Percentiles rank a stretch among this genome's conserved stretches.
Conservation (phyloP, 768 basidiomycete species). For the Rhizopogon sp. region DNA sequence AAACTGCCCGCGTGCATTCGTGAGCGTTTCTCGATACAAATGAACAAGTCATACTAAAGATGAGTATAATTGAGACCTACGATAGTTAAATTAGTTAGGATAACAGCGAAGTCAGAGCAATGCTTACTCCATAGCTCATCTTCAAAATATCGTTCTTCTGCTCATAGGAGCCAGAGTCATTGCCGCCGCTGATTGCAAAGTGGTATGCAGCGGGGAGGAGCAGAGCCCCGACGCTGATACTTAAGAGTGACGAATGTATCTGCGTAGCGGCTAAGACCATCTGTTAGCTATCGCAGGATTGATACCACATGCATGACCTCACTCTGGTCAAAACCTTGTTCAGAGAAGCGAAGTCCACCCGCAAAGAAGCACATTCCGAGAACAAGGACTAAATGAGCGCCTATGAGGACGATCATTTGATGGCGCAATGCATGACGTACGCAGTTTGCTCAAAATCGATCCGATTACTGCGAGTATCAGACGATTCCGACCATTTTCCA, state of each 20-base stretch:
- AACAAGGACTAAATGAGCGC: conserved; percentile 52
- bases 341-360: conserved; percentile 71
- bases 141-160: conserved; percentile 39
- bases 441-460: conserved; percentile 74
- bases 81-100: background rate
- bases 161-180: conserved; percentile 17
- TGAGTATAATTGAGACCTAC: conserved; percentile 47
- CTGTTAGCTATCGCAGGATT: conserved; percentile 1
- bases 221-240: conserved; percentile 74
- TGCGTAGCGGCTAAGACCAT: conserved; percentile 47
- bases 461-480: conserved; percentile 56
- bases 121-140: conserved; percentile 48
- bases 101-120: background rate
- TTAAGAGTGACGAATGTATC: conserved; percentile 70
- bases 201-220: conserved; percentile 81
- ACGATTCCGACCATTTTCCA: background rate
- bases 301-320: conserved; percentile 21
- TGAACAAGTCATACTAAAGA: conserved; percentile 37
- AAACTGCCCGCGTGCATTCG: conserved; percentile 31
- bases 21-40: background rate
- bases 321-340: conserved; percentile 78
- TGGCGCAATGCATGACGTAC: conserved; percentile 28
- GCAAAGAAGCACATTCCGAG: conserved; percentile 91
- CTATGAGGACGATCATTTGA: conserved; percentile 5
- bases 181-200: conserved; percentile 35